Evolutionary conservation across 768 basidiomycete species (phyloP), one percentile per base, ranked within the genome.

Genomic region (Pholiota microspora): DNA sequence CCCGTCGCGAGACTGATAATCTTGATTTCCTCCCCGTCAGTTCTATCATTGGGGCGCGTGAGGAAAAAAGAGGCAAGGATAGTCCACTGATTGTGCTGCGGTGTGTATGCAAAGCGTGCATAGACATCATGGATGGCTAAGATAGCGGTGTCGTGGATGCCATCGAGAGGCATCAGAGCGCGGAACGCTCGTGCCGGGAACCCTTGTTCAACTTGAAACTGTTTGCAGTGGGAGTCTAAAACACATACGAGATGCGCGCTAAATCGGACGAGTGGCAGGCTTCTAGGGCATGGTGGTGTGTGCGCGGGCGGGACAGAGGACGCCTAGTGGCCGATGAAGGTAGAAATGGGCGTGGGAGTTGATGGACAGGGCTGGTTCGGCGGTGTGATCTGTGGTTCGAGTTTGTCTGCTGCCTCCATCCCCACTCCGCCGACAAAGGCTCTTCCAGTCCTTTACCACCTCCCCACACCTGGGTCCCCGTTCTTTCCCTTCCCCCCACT

Each of bases 1-100:
- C 95, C 94, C 7, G 92, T 90, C 0, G 80, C 86, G 3, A 94
- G 62, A 28, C 88, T 86, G 38, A 94, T 81, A 54, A 86, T 69
- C 61, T 88, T 84, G 36, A 67, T 52, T 8, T 59, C 54, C n/a
- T 55, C 40, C 35, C 32, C 21, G 9, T 44, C 45, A 2, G 8
- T 4, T 36, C 35, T 7, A 36, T 36, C 4, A 15, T 36, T 36
- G 35, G 13, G 36, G 49, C 55, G 55, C 29, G 68, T 63, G 29
- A 77, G 70, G 40, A 69, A 75, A 54, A 92, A 77, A 2, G 81
- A 77, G 4, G 90, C 85, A 0, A 87, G 67, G 49, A 91, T 70
- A 21, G 87, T 89, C 69, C 78, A 88, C 57, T 88, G 79, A 1
- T 73, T 72, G 6, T 73, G 57, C 15, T 77, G 82, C 3, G 85